Evolutionary conservation across 768 basidiomycete species (phyloP), one percentile per base, ranked within the genome.

Genomic region (Pleurotus giganteus): DNA sequence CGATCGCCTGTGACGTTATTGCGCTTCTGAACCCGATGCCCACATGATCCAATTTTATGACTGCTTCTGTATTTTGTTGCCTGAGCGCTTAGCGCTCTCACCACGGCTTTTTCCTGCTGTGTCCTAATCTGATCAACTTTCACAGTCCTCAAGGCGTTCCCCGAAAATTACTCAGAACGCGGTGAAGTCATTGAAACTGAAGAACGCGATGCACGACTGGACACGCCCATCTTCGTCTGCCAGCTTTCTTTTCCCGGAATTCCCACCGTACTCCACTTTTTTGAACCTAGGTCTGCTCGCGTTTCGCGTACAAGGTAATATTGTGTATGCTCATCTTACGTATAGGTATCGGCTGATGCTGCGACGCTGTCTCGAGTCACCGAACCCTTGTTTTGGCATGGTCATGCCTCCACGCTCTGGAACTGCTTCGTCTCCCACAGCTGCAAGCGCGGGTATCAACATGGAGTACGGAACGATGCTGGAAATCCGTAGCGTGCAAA

Each of bases 401-500:
- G 81, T 97, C 63, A 86, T 96, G 74, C 86, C 90, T 12, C 76
- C 81, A 2, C 70, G 75, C 19, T 43, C 56, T 57, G 47, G 60
- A n/a, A 50, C 37, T 15, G 28, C 39, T 26, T 36, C 32, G 32
- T 32, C 41, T 29, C 69, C 77, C 3, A 69, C 71, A 63, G 46
- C 78, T 57, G 68, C 82, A 47, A 63, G 60, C 8, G 54, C 68
- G 3, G 60, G 66, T 3, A 58, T 76, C 17, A 75, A 79, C 31
- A 69, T 75, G 61, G 86, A 92, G 56, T 99, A 89, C 69, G 96
- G 96, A 3, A 98, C 94, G 36, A 95, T 98, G 86, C 80, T 98
- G 51, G 84, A 92, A 68, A 94, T 98, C 56, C 80, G 81, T 59
- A 83, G 78, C 59, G 92, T 96, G 5, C 88, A 91, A 65, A 90